A percentile compares a stretch with the other conserved stretches of the same genome.
Evolutionary conservation across 768 basidiomycete species (phyloP).

Genomic region (Boletus fagicola): DNA sequence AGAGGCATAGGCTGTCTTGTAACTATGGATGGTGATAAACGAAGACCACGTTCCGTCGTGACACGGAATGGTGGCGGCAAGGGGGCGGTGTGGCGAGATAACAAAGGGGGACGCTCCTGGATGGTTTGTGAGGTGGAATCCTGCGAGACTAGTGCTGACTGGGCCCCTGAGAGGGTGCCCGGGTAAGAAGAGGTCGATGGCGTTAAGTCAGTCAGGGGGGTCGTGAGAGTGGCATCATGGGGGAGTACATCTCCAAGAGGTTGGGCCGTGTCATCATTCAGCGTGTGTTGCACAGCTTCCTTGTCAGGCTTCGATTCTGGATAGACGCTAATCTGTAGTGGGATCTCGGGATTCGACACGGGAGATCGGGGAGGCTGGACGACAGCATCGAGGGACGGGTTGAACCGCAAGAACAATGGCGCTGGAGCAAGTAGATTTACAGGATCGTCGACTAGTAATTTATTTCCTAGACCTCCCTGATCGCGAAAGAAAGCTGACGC

Average conservation of each 20-base stretch:
- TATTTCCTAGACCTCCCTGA: not conserved
- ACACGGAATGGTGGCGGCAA: slow-evolving; percentile 24
- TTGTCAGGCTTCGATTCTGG: slow-evolving; percentile 2
- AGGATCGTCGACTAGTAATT: not conserved
- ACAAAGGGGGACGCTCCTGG: slow-evolving; percentile 7
- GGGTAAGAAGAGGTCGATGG: slow-evolving; percentile 4
- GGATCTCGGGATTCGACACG: not conserved
- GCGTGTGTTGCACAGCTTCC: slow-evolving; percentile 8
- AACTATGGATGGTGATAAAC: slow-evolving; percentile 46
- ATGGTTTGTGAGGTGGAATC: slow-evolving; percentile 1
- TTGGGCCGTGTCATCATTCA: slow-evolving; percentile 18
- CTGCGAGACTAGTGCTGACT: not conserved
- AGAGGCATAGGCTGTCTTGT: slow-evolving; percentile 47
- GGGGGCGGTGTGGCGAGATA: slow-evolving; percentile 11
- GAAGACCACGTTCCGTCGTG: slow-evolving; percentile 37
- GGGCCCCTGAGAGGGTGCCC: not conserved
- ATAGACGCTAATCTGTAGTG: slow-evolving; percentile 5
- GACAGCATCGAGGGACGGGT: slow-evolving; percentile 7
- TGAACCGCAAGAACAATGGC: slow-evolving; percentile 13
- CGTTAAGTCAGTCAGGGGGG: not conserved
- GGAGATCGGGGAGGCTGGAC: slow-evolving; percentile 8
- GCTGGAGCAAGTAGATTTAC: slow-evolving; percentile 18
- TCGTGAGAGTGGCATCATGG: slow-evolving; percentile 13
- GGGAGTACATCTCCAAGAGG: slow-evolving; percentile 4
- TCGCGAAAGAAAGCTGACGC: slow-evolving; percentile 15